Percentiles rank a stretch among this genome's conserved stretches.
Conservation (phyloP, 2,329 filamentous ascomycete species). For the Venturia carpophila region DNA sequence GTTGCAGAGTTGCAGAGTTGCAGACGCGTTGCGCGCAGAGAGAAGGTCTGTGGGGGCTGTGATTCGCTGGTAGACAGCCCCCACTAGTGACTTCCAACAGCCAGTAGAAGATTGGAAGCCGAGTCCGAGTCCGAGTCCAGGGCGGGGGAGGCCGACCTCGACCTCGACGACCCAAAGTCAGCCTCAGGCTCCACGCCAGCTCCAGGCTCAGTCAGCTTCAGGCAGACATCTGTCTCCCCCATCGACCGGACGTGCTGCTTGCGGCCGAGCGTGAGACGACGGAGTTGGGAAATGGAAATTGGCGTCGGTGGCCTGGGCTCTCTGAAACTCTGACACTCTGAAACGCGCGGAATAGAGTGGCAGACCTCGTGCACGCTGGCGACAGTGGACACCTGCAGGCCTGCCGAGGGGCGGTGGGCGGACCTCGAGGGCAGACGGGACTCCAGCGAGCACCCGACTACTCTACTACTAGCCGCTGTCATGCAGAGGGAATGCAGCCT, state of each 20-base stretch:
- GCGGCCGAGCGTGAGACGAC: not conserved
- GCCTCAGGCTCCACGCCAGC: too few species aligned
- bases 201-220: too few species aligned
- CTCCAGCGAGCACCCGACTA: too few species aligned
- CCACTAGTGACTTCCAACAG: not conserved
- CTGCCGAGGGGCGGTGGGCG: not conserved
- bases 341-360: not conserved
- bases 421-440: not conserved
- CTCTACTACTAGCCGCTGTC: too few species aligned
- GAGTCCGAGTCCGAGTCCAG: too few species aligned
- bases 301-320: not conserved
- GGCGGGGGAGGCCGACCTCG: not conserved
- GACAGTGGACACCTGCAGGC: too few species aligned
- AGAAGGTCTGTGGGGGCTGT: too few species aligned
- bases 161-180: not conserved
- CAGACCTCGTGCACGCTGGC: too few species aligned
- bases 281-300: not conserved
- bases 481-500: too few species aligned
- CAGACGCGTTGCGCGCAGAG: not conserved
- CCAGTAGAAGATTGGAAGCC: too few species aligned
- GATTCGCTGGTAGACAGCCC: not conserved
- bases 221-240: too few species aligned
- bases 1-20: not conserved
- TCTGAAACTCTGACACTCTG: not conserved
- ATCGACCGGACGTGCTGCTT: too few species aligned